A percentile compares a stretch with the other conserved stretches of the same genome.
Evolutionary conservation across 1,284 basidiomycete species (phyloP).

Genomic region (Tilletia setariae): DNA sequence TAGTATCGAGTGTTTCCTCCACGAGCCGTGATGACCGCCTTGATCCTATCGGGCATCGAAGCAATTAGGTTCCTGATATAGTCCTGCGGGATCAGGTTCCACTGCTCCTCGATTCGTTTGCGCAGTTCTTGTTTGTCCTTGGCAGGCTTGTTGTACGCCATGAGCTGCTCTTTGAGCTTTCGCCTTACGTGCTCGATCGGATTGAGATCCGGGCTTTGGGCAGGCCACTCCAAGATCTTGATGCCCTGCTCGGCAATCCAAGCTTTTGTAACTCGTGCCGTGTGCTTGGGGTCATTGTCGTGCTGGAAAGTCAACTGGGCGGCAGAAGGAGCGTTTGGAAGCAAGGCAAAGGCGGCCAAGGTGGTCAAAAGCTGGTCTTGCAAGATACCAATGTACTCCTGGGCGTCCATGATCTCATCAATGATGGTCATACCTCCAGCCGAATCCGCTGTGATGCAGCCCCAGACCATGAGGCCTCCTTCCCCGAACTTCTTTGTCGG

Average conservation of each 20-base stretch:
- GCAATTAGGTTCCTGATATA: neutral
- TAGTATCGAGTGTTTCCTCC: neutral
- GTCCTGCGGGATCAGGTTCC: neutral
- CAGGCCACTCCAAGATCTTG: neutral
- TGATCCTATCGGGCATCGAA: neutral
- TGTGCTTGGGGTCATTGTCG: neutral
- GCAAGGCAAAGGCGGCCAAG: neutral
- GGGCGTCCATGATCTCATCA: neutral
- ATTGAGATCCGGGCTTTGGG: neutral
- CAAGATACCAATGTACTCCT: neutral
- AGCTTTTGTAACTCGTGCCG: neutral
- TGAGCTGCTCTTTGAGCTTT: neutral
- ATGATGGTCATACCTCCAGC: slow-evolving; percentile 1
- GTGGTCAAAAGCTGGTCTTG: neutral
- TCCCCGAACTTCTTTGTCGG: neutral
- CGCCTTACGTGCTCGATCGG: neutral
- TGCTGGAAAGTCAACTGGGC: neutral
- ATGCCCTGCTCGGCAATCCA: neutral
- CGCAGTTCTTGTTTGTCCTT: neutral
- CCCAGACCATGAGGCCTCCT: neutral
- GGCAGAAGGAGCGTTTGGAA: neutral
- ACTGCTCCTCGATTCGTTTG: slow-evolving; percentile 4
- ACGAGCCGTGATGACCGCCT: neutral
- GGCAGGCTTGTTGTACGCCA: neutral
- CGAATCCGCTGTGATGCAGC: neutral